Evolutionary conservation across 2,329 filamentous ascomycete genomes (phyloP).

Genomic region (Pseudocercospora vitis): DNA sequence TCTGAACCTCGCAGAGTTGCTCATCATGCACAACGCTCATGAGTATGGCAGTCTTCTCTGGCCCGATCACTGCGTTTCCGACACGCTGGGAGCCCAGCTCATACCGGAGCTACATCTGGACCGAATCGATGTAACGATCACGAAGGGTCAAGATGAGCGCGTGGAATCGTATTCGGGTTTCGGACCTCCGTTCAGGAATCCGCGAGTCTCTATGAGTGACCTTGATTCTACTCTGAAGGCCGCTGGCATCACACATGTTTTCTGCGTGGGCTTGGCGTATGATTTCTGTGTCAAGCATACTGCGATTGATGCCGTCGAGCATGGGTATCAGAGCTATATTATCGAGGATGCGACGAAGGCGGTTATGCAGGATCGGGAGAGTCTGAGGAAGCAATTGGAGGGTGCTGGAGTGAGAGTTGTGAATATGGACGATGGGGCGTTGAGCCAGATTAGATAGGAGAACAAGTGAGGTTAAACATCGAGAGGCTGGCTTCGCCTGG

Average conservation of each 20-base stretch:
- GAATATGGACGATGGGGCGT: conserved; percentile 9
- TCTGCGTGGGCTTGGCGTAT: conserved; percentile 78
- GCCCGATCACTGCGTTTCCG: conserved; percentile 86
- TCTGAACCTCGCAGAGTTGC: background rate
- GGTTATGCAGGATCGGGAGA: conserved; percentile 65
- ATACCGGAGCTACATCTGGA: conserved; percentile 66
- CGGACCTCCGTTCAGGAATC: conserved; percentile 70
- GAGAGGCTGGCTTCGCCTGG: too few relatives aligned
- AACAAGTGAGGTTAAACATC: background rate
- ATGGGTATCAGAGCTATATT: conserved; percentile 75
- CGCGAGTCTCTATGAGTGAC: conserved; percentile 60
- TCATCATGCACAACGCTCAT: background rate
- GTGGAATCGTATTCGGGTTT: conserved; percentile 97
- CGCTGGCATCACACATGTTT: conserved; percentile 71
- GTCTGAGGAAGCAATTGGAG: conserved; percentile 47
- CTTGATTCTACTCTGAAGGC: conserved; percentile 60
- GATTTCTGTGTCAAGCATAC: conserved; percentile 88
- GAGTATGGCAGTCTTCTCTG: conserved; percentile 64
- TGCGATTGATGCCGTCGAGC: conserved; percentile 71
- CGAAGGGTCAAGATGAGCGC: conserved; percentile 72
- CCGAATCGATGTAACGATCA: conserved; percentile 64
- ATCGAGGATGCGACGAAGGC: conserved; percentile 75
- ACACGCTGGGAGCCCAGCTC: conserved; percentile 69
- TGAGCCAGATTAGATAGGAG: conserved; percentile 10
- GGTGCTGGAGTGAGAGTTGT: conserved; percentile 18